These are phyloP conservation scores for Monotropa hypopitys DNA, from an alignment of 179 eudicot species.

Conservation along the genomic window DNA sequence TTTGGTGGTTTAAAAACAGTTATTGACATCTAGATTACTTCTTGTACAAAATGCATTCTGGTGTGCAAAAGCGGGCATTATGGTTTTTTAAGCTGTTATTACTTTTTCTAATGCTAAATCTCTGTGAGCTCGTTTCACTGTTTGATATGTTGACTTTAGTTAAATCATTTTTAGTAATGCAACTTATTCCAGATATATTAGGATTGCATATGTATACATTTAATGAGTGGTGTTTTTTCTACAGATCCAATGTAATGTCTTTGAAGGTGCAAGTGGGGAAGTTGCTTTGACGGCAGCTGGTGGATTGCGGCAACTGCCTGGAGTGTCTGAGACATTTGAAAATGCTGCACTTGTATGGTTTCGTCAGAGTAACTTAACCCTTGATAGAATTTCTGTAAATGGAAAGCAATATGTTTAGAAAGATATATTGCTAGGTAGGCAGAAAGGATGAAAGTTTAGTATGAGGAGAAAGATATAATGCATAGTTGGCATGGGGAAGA, in stretches of 20 bases:
- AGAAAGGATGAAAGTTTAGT: neutral
- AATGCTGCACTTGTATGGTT: slow-evolving; percentile 78
- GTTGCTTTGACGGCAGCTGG: slow-evolving; percentile 89
- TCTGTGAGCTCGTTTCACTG: neutral
- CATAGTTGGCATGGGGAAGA: neutral
- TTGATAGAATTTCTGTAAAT: neutral
- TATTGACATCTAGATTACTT: neutral
- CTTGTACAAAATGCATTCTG: neutral
- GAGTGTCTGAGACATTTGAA: slow-evolving; percentile 43
- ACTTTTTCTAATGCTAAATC: neutral
- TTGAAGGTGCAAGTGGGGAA: slow-evolving; percentile 86
- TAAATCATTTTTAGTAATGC: neutral
- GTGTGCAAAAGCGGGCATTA: neutral
- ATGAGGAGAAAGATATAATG: neutral
- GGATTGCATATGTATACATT: neutral
- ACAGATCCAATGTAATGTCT: slow-evolving; percentile 87
- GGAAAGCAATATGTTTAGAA: neutral
- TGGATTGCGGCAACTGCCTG: slow-evolving; percentile 83
- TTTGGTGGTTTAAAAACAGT: neutral
- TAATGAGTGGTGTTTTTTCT: neutral
- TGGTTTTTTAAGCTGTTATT: neutral
- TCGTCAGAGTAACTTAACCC: neutral
- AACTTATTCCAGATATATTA: neutral
- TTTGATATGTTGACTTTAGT: slow-evolving; percentile 6
- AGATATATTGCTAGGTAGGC: neutral